A percentile compares a stretch with the other conserved stretches of the same genome.
These are phyloP conservation scores for Pyricularia pennisetigena DNA, from an alignment of 2,329 filamentous ascomycete genomes.

Conservation along the genomic window DNA sequence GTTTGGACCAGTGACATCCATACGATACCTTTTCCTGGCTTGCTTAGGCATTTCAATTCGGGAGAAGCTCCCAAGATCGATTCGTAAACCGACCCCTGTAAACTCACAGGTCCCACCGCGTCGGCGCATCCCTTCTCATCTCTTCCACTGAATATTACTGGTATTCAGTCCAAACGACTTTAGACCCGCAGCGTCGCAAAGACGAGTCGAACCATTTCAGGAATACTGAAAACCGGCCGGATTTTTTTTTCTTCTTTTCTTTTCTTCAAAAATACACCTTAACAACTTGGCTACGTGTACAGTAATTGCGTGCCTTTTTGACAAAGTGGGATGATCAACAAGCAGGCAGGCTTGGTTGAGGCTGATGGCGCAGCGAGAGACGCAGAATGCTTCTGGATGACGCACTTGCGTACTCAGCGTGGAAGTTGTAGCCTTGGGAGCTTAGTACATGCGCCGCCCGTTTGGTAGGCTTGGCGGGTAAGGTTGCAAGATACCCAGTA, in stretches of 20 bases:
- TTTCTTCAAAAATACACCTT: no score
- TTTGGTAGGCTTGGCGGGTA: not conserved
- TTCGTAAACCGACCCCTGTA: slow-evolving; percentile 3
- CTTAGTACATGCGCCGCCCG: not conserved
- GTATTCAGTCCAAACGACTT: not conserved
- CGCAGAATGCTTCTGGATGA: not conserved
- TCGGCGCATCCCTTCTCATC: not conserved
- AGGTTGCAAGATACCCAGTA: not conserved
- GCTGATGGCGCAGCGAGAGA: not conserved
- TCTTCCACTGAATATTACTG: not conserved
- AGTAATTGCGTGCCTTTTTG: not conserved
- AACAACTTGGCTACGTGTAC: not conserved
- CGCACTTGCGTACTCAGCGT: not conserved
- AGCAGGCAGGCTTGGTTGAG: not conserved
- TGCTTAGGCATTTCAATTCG: not conserved
- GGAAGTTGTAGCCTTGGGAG: not conserved
- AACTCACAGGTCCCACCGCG: not conserved
- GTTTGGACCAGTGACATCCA: not conserved
- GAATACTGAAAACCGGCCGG: not conserved
- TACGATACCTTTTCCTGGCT: not conserved
- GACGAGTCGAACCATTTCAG: not conserved
- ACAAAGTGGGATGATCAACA: not conserved
- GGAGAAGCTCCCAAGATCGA: not conserved
- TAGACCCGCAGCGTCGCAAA: not conserved
- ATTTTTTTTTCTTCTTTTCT: no score